phyloP scores from a whole-genome alignment of 306 rosid species.

The Begonia loranthoides region DNA sequence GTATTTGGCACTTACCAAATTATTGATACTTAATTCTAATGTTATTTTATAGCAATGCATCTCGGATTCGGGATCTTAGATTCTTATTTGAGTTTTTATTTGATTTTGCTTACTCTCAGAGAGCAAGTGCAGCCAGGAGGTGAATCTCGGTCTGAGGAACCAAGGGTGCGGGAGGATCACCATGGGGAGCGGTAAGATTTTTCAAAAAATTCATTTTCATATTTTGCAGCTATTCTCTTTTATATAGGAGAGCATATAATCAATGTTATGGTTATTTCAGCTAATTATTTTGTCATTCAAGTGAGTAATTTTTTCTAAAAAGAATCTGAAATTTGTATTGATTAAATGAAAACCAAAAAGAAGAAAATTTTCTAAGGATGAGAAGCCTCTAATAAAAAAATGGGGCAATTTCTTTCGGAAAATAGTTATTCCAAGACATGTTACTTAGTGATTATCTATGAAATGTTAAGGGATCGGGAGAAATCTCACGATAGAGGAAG shows the following conservation, averaged over 20 bases:
- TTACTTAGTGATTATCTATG: slow-evolving; percentile 16
- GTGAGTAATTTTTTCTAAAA: neutral
- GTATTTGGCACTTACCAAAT: too few species aligned
- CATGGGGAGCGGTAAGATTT: slow-evolving; percentile 53
- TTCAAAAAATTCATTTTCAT: slow-evolving; percentile 2
- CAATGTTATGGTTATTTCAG: neutral
- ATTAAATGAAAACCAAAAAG: too few species aligned
- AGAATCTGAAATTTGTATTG: too few species aligned
- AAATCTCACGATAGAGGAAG: slow-evolving; percentile 75
- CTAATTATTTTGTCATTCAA: neutral
- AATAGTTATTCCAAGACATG: neutral
- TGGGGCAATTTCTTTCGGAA: neutral
- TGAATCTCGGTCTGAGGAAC: slow-evolving; percentile 84
- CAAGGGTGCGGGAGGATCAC: slow-evolving; percentile 77
- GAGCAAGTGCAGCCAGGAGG: slow-evolving; percentile 73
- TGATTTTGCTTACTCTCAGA: slow-evolving; percentile 20
- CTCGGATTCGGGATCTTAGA: too few species aligned
- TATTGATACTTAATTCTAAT: too few species aligned
- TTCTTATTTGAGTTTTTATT: too few species aligned
- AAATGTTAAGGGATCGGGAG: slow-evolving; percentile 65
- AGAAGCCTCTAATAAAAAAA: too few species aligned
- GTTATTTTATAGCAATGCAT: too few species aligned
- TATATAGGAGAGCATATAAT: too few species aligned
- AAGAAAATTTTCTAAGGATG: too few species aligned
- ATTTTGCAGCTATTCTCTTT: slow-evolving; percentile 4